Percentiles rank a stretch among this genome's conserved stretches.
phyloP scores from a whole-genome alignment of 257 asterid genomes.

The Nicotiana tabacum region DNA sequence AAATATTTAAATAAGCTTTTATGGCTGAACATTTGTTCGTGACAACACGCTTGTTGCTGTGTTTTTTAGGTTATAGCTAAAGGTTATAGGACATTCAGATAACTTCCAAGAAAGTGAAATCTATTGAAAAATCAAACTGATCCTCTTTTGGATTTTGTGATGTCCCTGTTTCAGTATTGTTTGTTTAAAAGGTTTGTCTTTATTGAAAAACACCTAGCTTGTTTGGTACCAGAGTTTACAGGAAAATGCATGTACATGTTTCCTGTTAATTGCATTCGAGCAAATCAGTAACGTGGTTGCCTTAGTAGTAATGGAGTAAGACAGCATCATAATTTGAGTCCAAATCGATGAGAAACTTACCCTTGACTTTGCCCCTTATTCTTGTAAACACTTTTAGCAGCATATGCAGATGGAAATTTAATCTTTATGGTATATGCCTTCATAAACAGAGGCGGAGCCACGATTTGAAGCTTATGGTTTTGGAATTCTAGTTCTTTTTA shows the following conservation, averaged over 20 bases:
- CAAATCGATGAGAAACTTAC: not conserved
- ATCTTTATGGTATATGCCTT: not conserved
- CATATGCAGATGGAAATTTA: not conserved
- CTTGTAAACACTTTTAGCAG: not conserved
- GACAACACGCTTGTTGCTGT: not conserved
- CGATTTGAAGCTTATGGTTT: too few species aligned
- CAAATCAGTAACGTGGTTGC: not conserved
- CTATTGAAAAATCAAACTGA: not conserved
- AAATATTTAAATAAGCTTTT: not conserved
- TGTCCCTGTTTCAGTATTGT: not conserved
- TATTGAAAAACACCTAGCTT: not conserved
- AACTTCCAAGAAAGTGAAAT: not conserved
- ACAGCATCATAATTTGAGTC: not conserved
- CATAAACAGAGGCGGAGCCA: not conserved
- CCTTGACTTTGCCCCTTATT: not conserved
- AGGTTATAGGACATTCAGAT: not conserved
- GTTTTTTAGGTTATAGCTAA: slow-evolving; percentile 2
- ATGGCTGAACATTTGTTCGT: not conserved
- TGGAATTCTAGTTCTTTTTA: too few species aligned
- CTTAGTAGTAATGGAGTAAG: too few species aligned
- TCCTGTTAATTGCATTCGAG: not conserved
- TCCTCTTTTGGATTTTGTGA: not conserved
- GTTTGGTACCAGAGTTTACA: not conserved
- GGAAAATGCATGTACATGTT: not conserved
- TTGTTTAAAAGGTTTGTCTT: not conserved